These are phyloP conservation scores for Teunomyces kruisii DNA, from an alignment of 805 yeast genomes.

Conservation along the genomic window DNA sequence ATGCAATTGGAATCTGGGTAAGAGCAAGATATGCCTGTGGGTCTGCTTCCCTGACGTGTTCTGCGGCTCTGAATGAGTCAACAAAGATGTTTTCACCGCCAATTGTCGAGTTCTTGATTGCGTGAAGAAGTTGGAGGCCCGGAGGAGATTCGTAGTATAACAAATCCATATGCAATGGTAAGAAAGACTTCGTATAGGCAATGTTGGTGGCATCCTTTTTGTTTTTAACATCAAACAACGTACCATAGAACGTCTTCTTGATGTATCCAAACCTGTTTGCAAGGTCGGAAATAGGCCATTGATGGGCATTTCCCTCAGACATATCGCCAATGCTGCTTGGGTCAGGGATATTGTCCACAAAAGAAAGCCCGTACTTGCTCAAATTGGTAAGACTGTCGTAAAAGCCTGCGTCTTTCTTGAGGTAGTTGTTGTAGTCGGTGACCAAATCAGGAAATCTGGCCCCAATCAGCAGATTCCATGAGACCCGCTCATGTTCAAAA, in stretches of 20 bases:
- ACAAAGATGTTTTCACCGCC: conserved; percentile 73
- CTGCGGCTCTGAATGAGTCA: conserved; percentile 68
- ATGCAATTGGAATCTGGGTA: conserved; percentile 62
- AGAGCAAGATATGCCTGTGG: conserved; percentile 65
- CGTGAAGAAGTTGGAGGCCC: conserved; percentile 69
- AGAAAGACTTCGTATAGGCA: conserved; percentile 62
- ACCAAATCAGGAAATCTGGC: conserved; percentile 16
- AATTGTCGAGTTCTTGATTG: conserved; percentile 49
- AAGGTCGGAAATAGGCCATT: conserved; percentile 40
- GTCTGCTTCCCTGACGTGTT: conserved; percentile 52
- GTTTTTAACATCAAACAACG: conserved; percentile 63
- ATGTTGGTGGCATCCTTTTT: conserved; percentile 57
- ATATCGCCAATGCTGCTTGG: conserved; percentile 26
- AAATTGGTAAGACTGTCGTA: conserved; percentile 42
- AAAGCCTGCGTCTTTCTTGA: conserved; percentile 30
- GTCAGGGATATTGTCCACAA: conserved; percentile 54
- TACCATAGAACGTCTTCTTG: conserved; percentile 70
- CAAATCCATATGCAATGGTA: conserved; percentile 78
- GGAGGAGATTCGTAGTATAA: conserved; percentile 80
- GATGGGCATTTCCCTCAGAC: conserved; percentile 40
- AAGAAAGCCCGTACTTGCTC: conserved; percentile 56
- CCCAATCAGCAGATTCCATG: conserved; percentile 35
- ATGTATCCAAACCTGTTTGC: conserved; percentile 64
- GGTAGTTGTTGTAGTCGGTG: conserved; percentile 37
- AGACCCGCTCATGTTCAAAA: conserved; percentile 29